Evolutionary conservation across 78 protist species (phyloP).

Genomic region (Thecamonas trahens): DNA sequence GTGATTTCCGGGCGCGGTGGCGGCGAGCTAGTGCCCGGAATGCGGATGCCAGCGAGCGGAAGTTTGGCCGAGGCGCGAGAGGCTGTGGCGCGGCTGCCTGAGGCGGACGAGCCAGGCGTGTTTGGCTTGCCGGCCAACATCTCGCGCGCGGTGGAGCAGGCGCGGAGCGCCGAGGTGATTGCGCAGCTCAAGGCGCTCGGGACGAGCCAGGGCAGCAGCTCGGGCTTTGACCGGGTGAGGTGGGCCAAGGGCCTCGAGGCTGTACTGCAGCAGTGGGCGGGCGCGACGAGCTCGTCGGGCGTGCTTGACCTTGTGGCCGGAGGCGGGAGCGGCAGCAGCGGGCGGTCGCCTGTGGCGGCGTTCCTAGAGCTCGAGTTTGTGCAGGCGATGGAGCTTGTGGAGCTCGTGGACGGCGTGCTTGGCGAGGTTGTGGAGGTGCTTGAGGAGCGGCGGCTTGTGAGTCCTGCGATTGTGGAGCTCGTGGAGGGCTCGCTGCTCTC

Average conservation of each 20-base stretch:
- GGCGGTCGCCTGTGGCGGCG: slow-evolving; percentile 13
- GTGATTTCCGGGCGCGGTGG: neutral
- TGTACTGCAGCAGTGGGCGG: slow-evolving; percentile 11
- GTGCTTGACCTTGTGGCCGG: neutral
- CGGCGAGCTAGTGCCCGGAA: neutral
- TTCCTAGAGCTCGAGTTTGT: slow-evolving; percentile 14
- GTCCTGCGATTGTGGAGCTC: neutral
- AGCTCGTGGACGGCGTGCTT: neutral
- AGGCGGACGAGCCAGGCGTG: slow-evolving; percentile 44
- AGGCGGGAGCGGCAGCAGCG: neutral
- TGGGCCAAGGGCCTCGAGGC: slow-evolving; percentile 29
- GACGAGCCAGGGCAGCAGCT: neutral
- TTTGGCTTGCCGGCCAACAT: slow-evolving; percentile 73
- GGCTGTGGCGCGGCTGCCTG: slow-evolving; percentile 25
- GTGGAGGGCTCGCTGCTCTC: slow-evolving; percentile 17
- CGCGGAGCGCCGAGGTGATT: neutral
- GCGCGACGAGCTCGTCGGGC: neutral
- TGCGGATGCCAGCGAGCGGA: slow-evolving; percentile 2
- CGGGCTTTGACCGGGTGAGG: slow-evolving; percentile 10
- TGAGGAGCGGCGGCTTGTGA: slow-evolving; percentile 38
- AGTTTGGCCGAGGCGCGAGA: neutral
- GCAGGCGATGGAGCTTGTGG: neutral
- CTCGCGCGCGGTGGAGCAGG: slow-evolving; percentile 40
- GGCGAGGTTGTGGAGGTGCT: slow-evolving; percentile 19
- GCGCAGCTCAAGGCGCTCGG: slow-evolving; percentile 8